Conservation (phyloP, 2,329 filamentous ascomycete species). For the Colletotrichum abscissum region DNA sequence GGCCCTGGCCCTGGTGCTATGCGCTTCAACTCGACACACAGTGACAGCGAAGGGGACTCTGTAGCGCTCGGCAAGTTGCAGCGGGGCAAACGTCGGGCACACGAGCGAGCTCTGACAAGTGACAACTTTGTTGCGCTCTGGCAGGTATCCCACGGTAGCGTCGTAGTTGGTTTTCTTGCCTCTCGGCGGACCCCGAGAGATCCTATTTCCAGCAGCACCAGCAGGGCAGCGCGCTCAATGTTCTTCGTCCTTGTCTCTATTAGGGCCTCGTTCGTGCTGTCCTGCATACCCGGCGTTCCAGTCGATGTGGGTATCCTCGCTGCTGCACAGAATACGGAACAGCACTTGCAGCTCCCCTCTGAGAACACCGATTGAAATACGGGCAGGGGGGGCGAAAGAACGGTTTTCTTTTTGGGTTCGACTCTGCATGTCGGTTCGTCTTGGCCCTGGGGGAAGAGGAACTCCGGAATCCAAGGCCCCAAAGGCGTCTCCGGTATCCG, state of each 20-base stretch:
- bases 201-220: background rate
- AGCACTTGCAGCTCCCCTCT: background rate
- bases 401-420: background rate
- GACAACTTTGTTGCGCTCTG: background rate
- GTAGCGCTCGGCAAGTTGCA: background rate
- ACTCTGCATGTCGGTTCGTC: conserved; percentile 3
- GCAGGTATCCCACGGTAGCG: no score
- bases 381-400: background rate
- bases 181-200: background rate
- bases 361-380: background rate
- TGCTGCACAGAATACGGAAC: conserved; percentile 4
- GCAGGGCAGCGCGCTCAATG: background rate
- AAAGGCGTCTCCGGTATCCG: background rate
- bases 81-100: background rate
- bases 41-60: background rate
- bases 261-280: background rate
- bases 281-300: background rate
- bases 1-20: background rate
- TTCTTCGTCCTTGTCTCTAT: background rate
- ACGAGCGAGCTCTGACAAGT: background rate
- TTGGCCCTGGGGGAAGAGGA: background rate
- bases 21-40: background rate
- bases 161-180: background rate
- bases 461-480: background rate
- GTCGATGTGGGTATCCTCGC: background rate